Evolutionary conservation across 2,329 filamentous ascomycete genomes (phyloP).

Genomic region (Amauroascus niger): DNA sequence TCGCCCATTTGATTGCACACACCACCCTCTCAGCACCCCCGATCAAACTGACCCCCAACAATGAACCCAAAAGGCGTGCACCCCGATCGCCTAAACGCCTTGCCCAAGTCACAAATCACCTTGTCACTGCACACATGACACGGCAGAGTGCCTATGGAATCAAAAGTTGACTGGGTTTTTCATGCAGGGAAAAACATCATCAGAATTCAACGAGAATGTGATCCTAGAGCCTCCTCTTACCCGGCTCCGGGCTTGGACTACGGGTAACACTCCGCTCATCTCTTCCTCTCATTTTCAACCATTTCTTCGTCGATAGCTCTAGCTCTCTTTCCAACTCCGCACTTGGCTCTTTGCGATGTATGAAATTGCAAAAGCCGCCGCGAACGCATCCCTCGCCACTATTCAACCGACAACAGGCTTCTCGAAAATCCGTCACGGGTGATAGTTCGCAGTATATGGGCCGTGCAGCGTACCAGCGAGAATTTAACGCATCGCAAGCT

Average conservation of each 20-base stretch:
- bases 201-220: constrained; percentile 1
- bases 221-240: constrained; percentile 56
- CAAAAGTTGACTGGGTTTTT: background rate
- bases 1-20: background rate
- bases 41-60: background rate
- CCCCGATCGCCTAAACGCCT: constrained; percentile 10
- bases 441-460: constrained; percentile 97
- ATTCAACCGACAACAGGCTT: constrained; percentile 93
- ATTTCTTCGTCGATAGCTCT: constrained; percentile 87
- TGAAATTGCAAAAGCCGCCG: constrained; percentile 98
- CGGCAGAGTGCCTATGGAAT: background rate
- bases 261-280: constrained; percentile 73
- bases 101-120: constrained; percentile 1
- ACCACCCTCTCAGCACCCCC: background rate
- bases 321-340: constrained; percentile 82
- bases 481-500: constrained; percentile 89
- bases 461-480: constrained; percentile 89
- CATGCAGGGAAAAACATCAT: background rate
- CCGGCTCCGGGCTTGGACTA: constrained; percentile 79
- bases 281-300: constrained; percentile 73
- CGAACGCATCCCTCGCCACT: constrained; percentile 89
- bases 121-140: background rate
- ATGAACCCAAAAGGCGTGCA: background rate
- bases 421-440: constrained; percentile 94
- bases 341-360: constrained; percentile 90